These are phyloP conservation scores for Boletus rubroflammeus DNA, from an alignment of 768 basidiomycete genomes.

Conservation along the genomic window DNA sequence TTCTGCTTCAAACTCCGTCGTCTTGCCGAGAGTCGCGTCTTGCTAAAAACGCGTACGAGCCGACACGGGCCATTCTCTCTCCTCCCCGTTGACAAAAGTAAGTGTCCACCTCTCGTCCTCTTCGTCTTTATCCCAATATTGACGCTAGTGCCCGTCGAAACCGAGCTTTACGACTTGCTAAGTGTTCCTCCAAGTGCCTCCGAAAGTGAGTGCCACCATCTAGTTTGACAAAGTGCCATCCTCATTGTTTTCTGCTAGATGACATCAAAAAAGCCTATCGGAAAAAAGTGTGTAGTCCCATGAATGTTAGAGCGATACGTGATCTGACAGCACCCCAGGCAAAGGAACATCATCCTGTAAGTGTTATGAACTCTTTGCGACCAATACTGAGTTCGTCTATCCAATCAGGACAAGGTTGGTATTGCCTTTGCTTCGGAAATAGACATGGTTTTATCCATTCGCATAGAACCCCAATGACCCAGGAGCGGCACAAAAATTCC, in stretches of 20 bases:
- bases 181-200: conserved; percentile 67
- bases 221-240: neutral
- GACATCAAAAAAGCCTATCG: conserved; percentile 95
- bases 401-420: conserved; percentile 63
- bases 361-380: conserved; percentile 18
- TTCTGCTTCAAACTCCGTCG: conserved; percentile 33
- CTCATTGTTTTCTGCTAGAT: conserved; percentile 37
- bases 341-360: conserved; percentile 83
- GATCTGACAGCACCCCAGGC: conserved; percentile 49
- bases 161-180: conserved; percentile 82
- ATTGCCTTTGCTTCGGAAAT: neutral
- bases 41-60: conserved; percentile 26
- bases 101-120: conserved; percentile 15
- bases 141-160: conserved; percentile 63
- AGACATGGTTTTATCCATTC: neutral
- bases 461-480: conserved; percentile 85
- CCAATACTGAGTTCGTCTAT: neutral
- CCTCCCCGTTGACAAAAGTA: conserved; percentile 21
- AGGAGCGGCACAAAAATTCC: conserved; percentile 76
- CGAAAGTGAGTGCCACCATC: conserved; percentile 49
- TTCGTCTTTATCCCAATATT: neutral
- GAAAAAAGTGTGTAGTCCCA: conserved; percentile 62
- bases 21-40: conserved; percentile 29
- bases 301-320: neutral
- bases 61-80: neutral